Percentiles rank a stretch among this genome's conserved stretches.
These are phyloP conservation scores for Rhizopogon vulgaris DNA, from an alignment of 768 basidiomycete species.

Conservation along the genomic window DNA sequence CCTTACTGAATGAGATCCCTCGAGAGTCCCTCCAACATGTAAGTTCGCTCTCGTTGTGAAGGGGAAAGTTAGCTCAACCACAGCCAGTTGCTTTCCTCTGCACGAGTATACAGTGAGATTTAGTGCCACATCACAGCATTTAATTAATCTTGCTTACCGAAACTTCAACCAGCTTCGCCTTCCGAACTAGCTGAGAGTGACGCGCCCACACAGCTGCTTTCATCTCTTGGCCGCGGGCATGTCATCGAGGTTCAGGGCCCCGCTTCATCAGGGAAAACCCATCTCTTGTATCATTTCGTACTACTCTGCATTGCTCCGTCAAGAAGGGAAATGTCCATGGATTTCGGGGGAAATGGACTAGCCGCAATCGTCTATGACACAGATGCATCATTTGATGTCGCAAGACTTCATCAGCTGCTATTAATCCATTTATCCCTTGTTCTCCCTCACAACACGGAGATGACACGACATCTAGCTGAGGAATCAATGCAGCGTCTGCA, in stretches of 20 bases:
- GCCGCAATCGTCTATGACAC: slow-evolving; percentile 66
- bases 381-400: slow-evolving; percentile 57
- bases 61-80: slow-evolving; percentile 5
- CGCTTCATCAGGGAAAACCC: slow-evolving; percentile 70
- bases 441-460: slow-evolving; percentile 15
- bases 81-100: slow-evolving; percentile 38
- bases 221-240: slow-evolving; percentile 46
- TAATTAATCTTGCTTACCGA: background rate
- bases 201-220: slow-evolving; percentile 12
- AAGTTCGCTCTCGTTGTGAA: slow-evolving; percentile 10
- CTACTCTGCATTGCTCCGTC: slow-evolving; percentile 52
- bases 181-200: slow-evolving; percentile 25
- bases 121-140: background rate
- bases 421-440: slow-evolving; percentile 35
- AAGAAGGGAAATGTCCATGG: slow-evolving; percentile 11
- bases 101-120: slow-evolving; percentile 33
- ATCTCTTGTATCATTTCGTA: slow-evolving; percentile 64
- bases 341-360: slow-evolving; percentile 56
- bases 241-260: slow-evolving; percentile 75
- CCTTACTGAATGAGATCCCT: slow-evolving; percentile 22
- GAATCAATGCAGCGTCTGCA: slow-evolving; percentile 51
- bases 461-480: slow-evolving; percentile 24
- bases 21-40: slow-evolving; percentile 31
- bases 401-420: slow-evolving; percentile 49
- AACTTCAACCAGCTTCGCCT: slow-evolving; percentile 20